Evolutionary conservation across 768 basidiomycete genomes (phyloP), one percentile per base, ranked within the genome.

Genomic region (Naganishia friedmannii): DNA sequence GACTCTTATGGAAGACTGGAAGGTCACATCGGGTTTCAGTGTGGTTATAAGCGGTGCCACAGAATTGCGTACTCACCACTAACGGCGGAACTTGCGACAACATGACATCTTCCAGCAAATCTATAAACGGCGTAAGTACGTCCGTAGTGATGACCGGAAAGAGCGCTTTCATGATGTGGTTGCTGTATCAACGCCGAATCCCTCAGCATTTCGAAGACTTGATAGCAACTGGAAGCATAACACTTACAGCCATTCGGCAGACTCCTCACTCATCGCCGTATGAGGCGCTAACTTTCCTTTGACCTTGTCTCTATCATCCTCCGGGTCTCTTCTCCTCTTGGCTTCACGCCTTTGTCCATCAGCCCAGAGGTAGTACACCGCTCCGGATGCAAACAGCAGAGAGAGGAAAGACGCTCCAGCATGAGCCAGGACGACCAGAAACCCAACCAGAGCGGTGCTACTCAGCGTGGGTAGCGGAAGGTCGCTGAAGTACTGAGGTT

Each of bases 101-200:
- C 32, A 82, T 68, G 1, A 79, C 79, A 60, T 82, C 81, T 68
- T 82, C 81, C 51, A 82, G 67, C 2, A 82, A 73, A 69, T 82
- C 81, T 28, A 82, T 77, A 45, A 81, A 79, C 2, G 81, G 81
- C 13, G 75, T 76, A 19, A 81, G 72, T 12, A 81, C 70, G 54
- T 81, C 80, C 8, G 78, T 79, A 3, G 78, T 79, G 31, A 79
- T 77, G 45, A 81, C 66, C 0, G 80, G 80, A 67, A 79, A 81
- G 28, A 81, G 65, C 19, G 77, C 77, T 46, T 79, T 74, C 2
- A 82, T 68, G 0, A 75, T 76, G 42, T 79, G 76, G 67, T 81
- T 81, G 8, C 76, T 76, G 39, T 53, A 19, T 60, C 46, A 42
- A 63, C 70, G 0, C 56, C 21, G 2, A 13, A 10, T 0, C 5